Evolutionary conservation across 176 grass and related monocot genomes (phyloP).

Genomic region (Pontederia crassipes): DNA sequence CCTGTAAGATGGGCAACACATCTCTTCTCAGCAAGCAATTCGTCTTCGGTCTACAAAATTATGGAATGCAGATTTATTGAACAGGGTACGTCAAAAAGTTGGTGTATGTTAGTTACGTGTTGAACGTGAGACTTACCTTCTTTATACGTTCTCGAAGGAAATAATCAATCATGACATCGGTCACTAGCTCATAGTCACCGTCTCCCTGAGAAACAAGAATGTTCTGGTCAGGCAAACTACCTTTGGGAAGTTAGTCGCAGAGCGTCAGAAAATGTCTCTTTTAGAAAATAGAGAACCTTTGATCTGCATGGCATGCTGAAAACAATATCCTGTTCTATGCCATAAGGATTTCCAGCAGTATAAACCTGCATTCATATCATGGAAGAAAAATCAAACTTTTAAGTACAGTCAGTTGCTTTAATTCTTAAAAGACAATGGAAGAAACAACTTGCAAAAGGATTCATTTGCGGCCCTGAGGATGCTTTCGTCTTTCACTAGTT

Average conservation of each 20-base stretch:
- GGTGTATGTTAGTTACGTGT: neutral
- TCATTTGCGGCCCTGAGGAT: neutral
- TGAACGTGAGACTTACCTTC: constrained; percentile 32
- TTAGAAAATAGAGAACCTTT: constrained; percentile 24
- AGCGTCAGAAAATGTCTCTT: neutral
- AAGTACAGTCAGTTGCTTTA: neutral
- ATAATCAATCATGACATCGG: constrained; percentile 66
- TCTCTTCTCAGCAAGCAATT: constrained; percentile 90
- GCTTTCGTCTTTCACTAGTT: too few species aligned
- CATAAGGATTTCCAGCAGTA: constrained; percentile 74
- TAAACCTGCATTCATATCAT: constrained; percentile 48
- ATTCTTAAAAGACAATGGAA: neutral
- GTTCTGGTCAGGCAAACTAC: neutral
- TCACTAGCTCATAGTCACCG: constrained; percentile 80
- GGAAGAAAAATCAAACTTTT: neutral
- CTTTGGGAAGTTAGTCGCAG: neutral
- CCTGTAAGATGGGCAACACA: constrained; percentile 93
- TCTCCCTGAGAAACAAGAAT: constrained; percentile 43
- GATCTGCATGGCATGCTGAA: constrained; percentile 97
- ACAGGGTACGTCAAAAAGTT: neutral
- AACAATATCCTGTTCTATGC: constrained; percentile 83
- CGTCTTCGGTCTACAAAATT: constrained; percentile 57
- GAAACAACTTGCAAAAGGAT: constrained; percentile 1
- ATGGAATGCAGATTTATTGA: neutral
- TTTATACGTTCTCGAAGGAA: constrained; percentile 79